Base-by-base conservation (phyloP, 176 grass and related monocot genomes). In the Oryza coarctata region DNA sequence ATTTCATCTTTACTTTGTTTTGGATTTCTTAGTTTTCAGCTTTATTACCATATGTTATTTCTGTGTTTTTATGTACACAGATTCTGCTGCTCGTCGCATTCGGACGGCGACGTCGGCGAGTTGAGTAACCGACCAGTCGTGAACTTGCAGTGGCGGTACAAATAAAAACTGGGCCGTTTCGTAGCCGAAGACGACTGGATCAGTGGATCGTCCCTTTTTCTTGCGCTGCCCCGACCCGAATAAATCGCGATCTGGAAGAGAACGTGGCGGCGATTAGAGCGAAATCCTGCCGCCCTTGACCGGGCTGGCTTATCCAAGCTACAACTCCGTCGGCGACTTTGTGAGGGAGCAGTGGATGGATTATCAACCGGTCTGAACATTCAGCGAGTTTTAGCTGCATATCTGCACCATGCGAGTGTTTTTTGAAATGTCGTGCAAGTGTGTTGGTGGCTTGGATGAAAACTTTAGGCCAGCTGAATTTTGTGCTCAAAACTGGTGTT, bases 231-330 rank as follows among this genome's bases (percentile, higher is more conserved):
- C 50, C 22, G 50, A 55, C 18, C 50, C 4, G 50, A 55, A 55
- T 17, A 1, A 18, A 18, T n/a, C 62, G 38, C 39, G 76, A 79
- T 79, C 39, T 27, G 43, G 22, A 49, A 30, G 70, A 80, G 70
- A 80, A 80, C 77, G 77, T 80, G 77, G n/a, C 50, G 77, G 77
- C 77, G 68, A 22, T 52, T 55, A 43, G 9, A 20, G 7, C 11
- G 26, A 50, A 23, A 31, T 73, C 41, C 13, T n/a, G 6, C 39
- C 39, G 62, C 22, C 3, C 55, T 80, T 80, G 77, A 80, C 61
- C 61, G 12, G 39, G 17, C 62, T 25, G 44, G 18, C 7, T 29
- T 78, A n/a, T 34, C 20, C 20, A 2, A 22, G 39, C 31, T 41
- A 52, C n/a, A n/a, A 12, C 6, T 66, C 57, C 4, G 7, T 39